Evolutionary conservation across 78 protist genomes (phyloP), one percentile per base, ranked within the genome.

Genomic region (Mantamonas sphyraenae): DNA sequence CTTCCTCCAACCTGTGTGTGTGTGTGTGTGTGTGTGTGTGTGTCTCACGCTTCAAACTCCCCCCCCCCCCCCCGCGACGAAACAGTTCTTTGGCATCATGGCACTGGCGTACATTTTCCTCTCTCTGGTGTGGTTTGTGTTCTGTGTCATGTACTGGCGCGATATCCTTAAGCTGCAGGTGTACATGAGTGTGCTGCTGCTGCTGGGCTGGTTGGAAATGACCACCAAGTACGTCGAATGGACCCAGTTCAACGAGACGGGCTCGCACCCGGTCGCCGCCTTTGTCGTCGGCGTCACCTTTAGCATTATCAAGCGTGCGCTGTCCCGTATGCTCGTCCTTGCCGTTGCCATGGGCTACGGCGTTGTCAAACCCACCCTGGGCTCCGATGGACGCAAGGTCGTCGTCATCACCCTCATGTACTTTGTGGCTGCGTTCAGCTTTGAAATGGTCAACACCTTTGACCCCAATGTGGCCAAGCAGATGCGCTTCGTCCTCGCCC

Each of bases 281-380:
- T 12, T 12, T 10, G 22, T 42, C 10, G 47, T 42, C 47, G 10
- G 22, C 47, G 47, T 10, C 47, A 10, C 10, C 47, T 42, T 42
- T 42, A 10, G 47, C 47, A 42, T 56, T 28, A 5, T 68, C 56
- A 55, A 22, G 42, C 35, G 19, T 12, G 51, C 73, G 33, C 16
- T 68, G n/a, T 37, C 73, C 16, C 73, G 73, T 24, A 53, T 68
- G 73, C 61, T 68, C 47, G 73, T 68, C 56, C 57, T 68, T 19
- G n/a, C 51, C 61, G 73, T 68, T 17, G 9, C 60, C 34, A 53
- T 68, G 64, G 73, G 73, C n/a, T 68, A 53, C 43, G 73, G 73
- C 14, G 73, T 68, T 17, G 73, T 68, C 39, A 68, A 53, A 17
- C 73, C 73, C 17, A 16, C 50, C 20, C 61, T 68, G 17, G 73